Base-by-base conservation (phyloP, 805 yeast species). In the Candida palmyrensis region DNA sequence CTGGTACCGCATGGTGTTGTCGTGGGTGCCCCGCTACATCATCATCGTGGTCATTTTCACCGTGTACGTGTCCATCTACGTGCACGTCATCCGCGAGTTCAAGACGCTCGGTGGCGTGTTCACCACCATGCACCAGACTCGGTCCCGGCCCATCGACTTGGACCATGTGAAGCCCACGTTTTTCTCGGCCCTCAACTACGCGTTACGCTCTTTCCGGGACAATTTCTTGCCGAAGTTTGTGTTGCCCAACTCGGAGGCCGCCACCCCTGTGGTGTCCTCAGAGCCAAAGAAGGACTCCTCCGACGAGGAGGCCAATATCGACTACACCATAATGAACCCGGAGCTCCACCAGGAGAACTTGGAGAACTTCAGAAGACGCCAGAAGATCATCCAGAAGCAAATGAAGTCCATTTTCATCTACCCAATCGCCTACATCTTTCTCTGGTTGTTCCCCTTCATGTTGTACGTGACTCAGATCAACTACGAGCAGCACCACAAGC, bases 391-490 rank as follows among this genome's bases (percentile, higher is more conserved):
- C 32, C 77, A 81, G 51, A 77, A 78, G 36, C 95, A 88, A 58
- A 77, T 85, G 72, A 78, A 78, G 47, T 69, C 81, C 20, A 80
- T 88, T 30, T 86, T 88, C 55, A 68, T 88, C 29, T 88, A 88
- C 51, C 97, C 97, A 3, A 60, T 82, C 26, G 82, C 95, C 2
- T 88, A 86, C 55, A 67, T 86, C 37, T 66, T 82, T 18, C 57
- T 87, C 29, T 88, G 97, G 97, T 49, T 81, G 14, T 79, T 83
- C 42, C 96, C 96, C 2, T 73, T 85, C 39, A 71, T 80, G 4
- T 65, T 75, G 22, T 83, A 82, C 46, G 66, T 77, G 36, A 66
- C 85, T 7, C 77, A 73, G 47, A 62, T 71, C 44, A 61, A 65
- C 24, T 61, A 68, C 44, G 77, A 73, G 36, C 51, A 68, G 14